Conservation (phyloP, 257 asterid genomes). For the Plantago elongata region DNA sequence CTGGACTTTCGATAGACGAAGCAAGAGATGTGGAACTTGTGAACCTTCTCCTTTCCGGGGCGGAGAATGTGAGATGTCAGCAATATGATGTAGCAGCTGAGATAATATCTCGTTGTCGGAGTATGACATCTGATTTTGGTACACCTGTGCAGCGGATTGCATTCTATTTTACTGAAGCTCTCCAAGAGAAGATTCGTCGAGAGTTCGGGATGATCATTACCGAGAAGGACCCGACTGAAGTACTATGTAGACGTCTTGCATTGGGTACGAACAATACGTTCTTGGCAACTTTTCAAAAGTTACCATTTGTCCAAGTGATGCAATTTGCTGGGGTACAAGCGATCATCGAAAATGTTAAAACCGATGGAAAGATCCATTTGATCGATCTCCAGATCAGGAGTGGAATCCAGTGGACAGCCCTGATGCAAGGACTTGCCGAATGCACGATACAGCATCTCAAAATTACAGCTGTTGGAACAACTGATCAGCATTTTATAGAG, state of each 20-base stretch:
- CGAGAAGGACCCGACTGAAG: slow-evolving; percentile 16
- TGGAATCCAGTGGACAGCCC: slow-evolving; percentile 56
- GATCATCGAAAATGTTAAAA: slow-evolving; percentile 36
- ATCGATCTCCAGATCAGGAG: slow-evolving; percentile 65
- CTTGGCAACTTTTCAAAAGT: slow-evolving; percentile 41
- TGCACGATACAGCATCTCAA: slow-evolving; percentile 27
- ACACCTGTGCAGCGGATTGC: slow-evolving; percentile 52
- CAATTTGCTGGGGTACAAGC: slow-evolving; percentile 59
- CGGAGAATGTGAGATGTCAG: slow-evolving; percentile 36
- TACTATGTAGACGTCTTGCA: slow-evolving; percentile 19
- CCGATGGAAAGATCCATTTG: slow-evolving; percentile 41
- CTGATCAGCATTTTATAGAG: slow-evolving; percentile 28
- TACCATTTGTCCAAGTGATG: slow-evolving; percentile 53
- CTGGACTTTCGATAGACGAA: slow-evolving; percentile 42
- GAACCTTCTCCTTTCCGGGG: slow-evolving; percentile 44
- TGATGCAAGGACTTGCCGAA: slow-evolving; percentile 59
- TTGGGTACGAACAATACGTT: slow-evolving; percentile 39
- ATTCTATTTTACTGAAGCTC: slow-evolving; percentile 46
- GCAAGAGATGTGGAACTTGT: slow-evolving; percentile 51
- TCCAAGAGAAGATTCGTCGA: slow-evolving; percentile 36
- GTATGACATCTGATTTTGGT: slow-evolving; percentile 40
- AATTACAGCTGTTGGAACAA: slow-evolving; percentile 47
- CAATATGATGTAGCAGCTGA: slow-evolving; percentile 37
- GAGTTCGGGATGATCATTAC: slow-evolving; percentile 25
- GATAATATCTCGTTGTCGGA: slow-evolving; percentile 32